These are phyloP conservation scores for Sporothrix dimorphospora DNA, from an alignment of 2,329 filamentous ascomycete genomes.

Conservation along the genomic window DNA sequence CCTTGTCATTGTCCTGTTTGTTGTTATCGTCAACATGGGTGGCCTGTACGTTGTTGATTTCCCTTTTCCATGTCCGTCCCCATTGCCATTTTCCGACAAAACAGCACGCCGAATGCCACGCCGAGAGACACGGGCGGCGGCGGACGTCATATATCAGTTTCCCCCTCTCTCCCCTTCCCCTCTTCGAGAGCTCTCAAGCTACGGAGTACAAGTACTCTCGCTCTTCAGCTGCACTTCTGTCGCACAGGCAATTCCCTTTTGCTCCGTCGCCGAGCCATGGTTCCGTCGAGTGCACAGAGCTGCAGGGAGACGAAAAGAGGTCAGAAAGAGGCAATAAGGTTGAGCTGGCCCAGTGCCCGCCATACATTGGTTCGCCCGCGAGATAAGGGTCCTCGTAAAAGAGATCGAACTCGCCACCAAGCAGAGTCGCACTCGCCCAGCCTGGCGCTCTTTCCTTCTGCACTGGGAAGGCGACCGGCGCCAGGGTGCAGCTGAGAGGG, in stretches of 20 bases:
- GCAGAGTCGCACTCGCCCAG: neutral
- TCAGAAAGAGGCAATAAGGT: neutral
- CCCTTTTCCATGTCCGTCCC: neutral
- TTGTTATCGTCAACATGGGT: slow-evolving; percentile 18
- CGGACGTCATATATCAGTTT: slow-evolving; percentile 4
- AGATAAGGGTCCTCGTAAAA: neutral
- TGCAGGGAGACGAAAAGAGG: too few relatives aligned
- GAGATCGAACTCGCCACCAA: neutral
- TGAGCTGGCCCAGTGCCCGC: neutral
- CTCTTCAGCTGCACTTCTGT: neutral
- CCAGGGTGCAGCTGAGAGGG: slow-evolving; percentile 9
- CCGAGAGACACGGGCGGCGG: neutral
- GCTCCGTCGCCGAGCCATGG: slow-evolving; percentile 16
- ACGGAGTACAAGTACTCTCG: too few relatives aligned
- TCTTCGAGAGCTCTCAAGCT: neutral
- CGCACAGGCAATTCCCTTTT: slow-evolving; percentile 11
- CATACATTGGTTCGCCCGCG: neutral
- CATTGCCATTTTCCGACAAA: neutral
- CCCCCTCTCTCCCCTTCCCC: neutral
- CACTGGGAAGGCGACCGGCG: slow-evolving; percentile 15
- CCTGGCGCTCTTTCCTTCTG: slow-evolving; percentile 17
- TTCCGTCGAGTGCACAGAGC: neutral
- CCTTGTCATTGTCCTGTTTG: neutral
- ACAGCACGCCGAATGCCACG: neutral
- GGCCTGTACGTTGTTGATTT: neutral